Percentiles rank a stretch among this genome's conserved stretches.
Conservation (phyloP, 768 basidiomycete species). For the Suillus variegatus region DNA sequence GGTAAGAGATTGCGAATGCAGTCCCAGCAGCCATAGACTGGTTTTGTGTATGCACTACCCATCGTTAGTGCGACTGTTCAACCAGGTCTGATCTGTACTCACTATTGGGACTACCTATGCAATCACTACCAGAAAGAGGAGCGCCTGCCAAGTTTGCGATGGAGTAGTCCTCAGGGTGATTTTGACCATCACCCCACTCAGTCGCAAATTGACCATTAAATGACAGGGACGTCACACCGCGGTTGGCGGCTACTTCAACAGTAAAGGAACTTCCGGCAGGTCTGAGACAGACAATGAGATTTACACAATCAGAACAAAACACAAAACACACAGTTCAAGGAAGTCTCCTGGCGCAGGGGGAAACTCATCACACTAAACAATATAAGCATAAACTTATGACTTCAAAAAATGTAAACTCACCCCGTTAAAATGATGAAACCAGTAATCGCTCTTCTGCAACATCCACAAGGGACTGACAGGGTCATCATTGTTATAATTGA, state of each 20-base stretch:
- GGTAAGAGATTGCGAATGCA: conserved; percentile 56
- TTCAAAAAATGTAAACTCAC: conserved; percentile 32
- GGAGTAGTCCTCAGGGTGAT: conserved; percentile 47
- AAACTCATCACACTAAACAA: conserved; percentile 46
- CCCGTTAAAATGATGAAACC: conserved; percentile 29
- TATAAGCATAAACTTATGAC: conserved; percentile 33
- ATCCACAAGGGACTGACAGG: conserved; percentile 46
- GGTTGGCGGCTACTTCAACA: conserved; percentile 51
- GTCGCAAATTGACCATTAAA: conserved; percentile 39
- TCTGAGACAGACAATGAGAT: conserved; percentile 23
- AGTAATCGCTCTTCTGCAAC: conserved; percentile 42
- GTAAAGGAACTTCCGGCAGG: conserved; percentile 51
- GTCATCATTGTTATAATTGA: conserved; percentile 40
- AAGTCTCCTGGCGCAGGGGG: conserved; percentile 45
- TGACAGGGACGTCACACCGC: conserved; percentile 46
- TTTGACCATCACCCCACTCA: conserved; percentile 48
- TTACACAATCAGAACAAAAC: neutral
- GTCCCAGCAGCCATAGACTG: conserved; percentile 53
- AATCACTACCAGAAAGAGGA: conserved; percentile 19
- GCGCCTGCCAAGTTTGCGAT: conserved; percentile 21
- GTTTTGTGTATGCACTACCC: conserved; percentile 54
- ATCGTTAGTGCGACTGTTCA: conserved; percentile 3
- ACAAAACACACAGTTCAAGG: conserved; percentile 39
- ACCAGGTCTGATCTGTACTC: conserved; percentile 17
- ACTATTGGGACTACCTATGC: conserved; percentile 54